Conservation (phyloP, 2,329 filamentous ascomycete genomes). For the Neospermospora avenae region DNA sequence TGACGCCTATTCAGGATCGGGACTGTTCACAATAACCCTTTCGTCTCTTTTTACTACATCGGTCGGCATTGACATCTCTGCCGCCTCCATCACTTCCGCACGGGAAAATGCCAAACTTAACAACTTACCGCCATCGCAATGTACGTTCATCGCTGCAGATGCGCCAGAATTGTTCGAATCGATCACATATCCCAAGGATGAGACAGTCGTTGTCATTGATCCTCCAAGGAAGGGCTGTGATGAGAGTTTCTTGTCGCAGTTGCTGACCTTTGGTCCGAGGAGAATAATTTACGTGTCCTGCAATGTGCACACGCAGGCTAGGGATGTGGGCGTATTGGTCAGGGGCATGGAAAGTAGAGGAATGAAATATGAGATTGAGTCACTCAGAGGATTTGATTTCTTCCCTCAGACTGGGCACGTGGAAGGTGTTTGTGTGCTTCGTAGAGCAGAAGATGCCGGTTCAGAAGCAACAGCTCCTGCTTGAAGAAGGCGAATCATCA, state of each 20-base stretch:
- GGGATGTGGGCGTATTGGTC: slow-evolving; percentile 87
- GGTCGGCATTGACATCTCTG: slow-evolving; percentile 87
- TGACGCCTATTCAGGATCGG: slow-evolving; percentile 95
- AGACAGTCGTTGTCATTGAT: slow-evolving; percentile 93
- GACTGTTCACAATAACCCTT: slow-evolving; percentile 94
- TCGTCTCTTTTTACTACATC: slow-evolving; percentile 79
- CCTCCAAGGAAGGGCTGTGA: slow-evolving; percentile 97
- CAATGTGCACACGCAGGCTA: slow-evolving; percentile 95
- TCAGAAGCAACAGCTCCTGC: neutral
- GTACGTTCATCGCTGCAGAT: slow-evolving; percentile 85
- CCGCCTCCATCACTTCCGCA: slow-evolving; percentile 74
- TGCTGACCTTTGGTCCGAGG: slow-evolving; percentile 72
- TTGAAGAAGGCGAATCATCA: neutral
- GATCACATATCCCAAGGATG: slow-evolving; percentile 68
- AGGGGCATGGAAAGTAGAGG: slow-evolving; percentile 54
- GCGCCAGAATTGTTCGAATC: slow-evolving; percentile 77
- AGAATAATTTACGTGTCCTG: slow-evolving; percentile 93
- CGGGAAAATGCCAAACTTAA: slow-evolving; percentile 77
- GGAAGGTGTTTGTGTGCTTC: slow-evolving; percentile 64
- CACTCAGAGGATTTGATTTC: slow-evolving; percentile 89
- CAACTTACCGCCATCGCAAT: slow-evolving; percentile 61
- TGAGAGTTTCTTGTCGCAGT: slow-evolving; percentile 74
- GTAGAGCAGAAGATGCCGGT: slow-evolving; percentile 46
- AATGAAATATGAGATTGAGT: slow-evolving; percentile 79
- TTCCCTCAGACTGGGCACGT: slow-evolving; percentile 83